Evolutionary conservation across 2,329 filamentous ascomycete species (phyloP).

Genomic region (Pyrenochaeta sp.): DNA sequence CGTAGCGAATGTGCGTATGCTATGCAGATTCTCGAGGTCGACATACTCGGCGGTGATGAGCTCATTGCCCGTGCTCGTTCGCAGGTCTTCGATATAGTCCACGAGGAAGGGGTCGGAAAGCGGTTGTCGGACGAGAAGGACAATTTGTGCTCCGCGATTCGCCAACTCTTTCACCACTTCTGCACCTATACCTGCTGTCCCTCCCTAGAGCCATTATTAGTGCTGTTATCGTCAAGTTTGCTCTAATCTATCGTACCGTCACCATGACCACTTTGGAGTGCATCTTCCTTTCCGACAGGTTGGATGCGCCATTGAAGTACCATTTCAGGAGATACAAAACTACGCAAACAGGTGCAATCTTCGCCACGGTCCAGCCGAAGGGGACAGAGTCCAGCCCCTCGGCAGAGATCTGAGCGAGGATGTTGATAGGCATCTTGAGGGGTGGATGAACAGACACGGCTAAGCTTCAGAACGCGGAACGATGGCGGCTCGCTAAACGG

Average conservation of each 20-base stretch:
- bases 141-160: conserved; percentile 82
- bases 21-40: conserved; percentile 86
- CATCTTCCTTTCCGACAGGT: conserved; percentile 80
- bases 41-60: conserved; percentile 96
- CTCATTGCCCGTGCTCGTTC: conserved; percentile 77
- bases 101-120: conserved; percentile 86
- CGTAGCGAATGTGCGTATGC: conserved; percentile 90
- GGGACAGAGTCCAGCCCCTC: conserved; percentile 64
- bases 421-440: conserved; percentile 66
- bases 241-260: conserved; percentile 66
- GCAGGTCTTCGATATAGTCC: conserved; percentile 90
- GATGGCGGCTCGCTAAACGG: conserved; percentile 31
- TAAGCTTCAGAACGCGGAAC: conserved; percentile 32
- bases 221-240: too few species aligned
- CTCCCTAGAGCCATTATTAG: conserved; percentile 63
- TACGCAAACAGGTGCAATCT: conserved; percentile 59
- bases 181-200: conserved; percentile 91
- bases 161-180: conserved; percentile 78
- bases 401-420: conserved; percentile 61
- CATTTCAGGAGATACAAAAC: conserved; percentile 70
- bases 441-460: conserved; percentile 27
- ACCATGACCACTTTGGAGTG: conserved; percentile 94
- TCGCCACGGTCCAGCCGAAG: conserved; percentile 61
- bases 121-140: conserved; percentile 84
- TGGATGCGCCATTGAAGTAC: conserved; percentile 78